Conservation (phyloP, 2,329 filamentous ascomycete genomes). For the Akanthomyces muscarius region DNA sequence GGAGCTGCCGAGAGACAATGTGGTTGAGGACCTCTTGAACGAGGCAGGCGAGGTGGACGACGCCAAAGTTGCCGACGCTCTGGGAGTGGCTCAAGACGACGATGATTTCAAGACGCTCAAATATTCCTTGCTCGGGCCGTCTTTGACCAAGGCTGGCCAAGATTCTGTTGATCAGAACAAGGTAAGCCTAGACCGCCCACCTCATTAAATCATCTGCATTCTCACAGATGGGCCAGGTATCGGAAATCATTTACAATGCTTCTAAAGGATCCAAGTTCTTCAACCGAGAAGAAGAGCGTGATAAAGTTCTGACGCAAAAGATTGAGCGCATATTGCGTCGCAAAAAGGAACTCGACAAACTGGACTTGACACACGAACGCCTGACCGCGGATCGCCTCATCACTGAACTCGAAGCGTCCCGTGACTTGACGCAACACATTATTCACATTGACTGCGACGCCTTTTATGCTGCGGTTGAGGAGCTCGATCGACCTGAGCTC, state of each 20-base stretch:
- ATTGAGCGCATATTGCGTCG: conserved; percentile 74
- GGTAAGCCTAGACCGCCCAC: conserved; percentile 36
- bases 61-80: conserved; percentile 13
- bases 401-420: conserved; percentile 68
- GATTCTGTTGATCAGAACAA: conserved; percentile 90
- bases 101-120: conserved; percentile 63
- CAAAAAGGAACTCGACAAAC: conserved; percentile 69
- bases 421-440: conserved; percentile 79
- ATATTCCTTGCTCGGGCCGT: conserved; percentile 85
- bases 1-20: conserved; percentile 1
- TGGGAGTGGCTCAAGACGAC: conserved; percentile 20
- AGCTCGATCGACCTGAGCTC: conserved; percentile 76
- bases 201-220: neutral
- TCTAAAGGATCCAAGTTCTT: conserved; percentile 97
- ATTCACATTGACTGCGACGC: conserved; percentile 97
- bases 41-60: conserved; percentile 11
- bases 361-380: conserved; percentile 69
- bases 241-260: conserved; percentile 93
- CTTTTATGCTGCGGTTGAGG: conserved; percentile 94
- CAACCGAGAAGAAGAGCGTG: conserved; percentile 79
- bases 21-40: conserved; percentile 2
- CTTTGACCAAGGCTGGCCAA: conserved; percentile 89
- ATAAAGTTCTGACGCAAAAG: conserved; percentile 78
- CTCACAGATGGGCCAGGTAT: conserved; percentile 53
- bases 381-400: conserved; percentile 79